A percentile compares a stretch with the other conserved stretches of the same genome.
Evolutionary conservation across 306 rosid species (phyloP).

Genomic region (Citrullus mucosospermus): DNA sequence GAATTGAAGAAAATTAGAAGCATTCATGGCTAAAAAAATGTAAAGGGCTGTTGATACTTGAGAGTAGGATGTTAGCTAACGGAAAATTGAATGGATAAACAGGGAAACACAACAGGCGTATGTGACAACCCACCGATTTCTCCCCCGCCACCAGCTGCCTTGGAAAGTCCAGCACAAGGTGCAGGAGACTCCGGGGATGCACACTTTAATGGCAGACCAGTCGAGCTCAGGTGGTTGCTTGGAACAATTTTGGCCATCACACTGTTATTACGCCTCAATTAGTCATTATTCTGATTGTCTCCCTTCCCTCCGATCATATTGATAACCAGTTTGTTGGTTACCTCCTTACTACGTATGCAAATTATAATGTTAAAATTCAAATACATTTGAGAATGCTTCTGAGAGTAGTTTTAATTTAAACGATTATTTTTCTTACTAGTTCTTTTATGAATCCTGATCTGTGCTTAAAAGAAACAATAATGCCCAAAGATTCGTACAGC

Average conservation of each 20-base stretch:
- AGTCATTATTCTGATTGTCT: slow-evolving; percentile 8
- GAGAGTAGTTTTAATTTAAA: not conserved
- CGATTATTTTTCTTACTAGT: not conserved
- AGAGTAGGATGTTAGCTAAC: not conserved
- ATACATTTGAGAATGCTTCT: not conserved
- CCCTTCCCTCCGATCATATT: not conserved
- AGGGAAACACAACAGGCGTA: slow-evolving; percentile 56
- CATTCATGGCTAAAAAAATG: not conserved
- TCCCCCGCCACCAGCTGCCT: slow-evolving; percentile 86
- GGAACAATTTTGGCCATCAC: slow-evolving; percentile 26
- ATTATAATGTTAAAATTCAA: not conserved
- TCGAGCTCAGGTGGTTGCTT: slow-evolving; percentile 22
- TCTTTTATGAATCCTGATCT: not conserved
- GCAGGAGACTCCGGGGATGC: slow-evolving; percentile 13
- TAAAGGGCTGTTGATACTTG: not conserved
- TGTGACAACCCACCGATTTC: slow-evolving; percentile 69
- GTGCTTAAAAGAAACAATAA: not conserved
- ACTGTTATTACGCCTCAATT: slow-evolving; percentile 23
- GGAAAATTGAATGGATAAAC: slow-evolving; percentile 8
- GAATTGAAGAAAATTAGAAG: not conserved
- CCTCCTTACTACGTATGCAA: not conserved
- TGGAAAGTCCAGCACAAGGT: slow-evolving; percentile 1
- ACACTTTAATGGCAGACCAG: slow-evolving; percentile 18
- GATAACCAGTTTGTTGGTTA: not conserved
- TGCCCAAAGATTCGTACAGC: slow-evolving; percentile 2